Base-by-base conservation (phyloP, 2,329 filamentous ascomycete genomes). In the Gaeumannomyces sp. region DNA sequence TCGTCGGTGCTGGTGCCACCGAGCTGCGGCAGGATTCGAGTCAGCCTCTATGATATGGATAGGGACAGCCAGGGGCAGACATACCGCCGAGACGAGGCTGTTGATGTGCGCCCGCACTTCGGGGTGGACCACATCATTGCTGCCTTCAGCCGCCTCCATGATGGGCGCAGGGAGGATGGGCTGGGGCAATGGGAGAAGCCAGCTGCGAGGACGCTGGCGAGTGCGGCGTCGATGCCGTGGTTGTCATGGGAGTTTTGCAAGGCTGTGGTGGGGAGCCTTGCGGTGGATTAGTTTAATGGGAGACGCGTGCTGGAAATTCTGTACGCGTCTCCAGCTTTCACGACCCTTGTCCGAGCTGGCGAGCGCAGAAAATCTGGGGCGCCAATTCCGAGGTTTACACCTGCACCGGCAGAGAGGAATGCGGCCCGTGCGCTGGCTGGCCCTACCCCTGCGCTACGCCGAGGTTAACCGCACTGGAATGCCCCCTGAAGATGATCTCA, bases 101-200 rank as follows among this genome's bases (percentile, higher is more conserved):
- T 91, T 94, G 73, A 99, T 89, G 78, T 97, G 92, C 33, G 93
- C 93, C 73, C 93, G 89, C 72, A 97, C 92, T 80, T 97, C 92
- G 58, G 93, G 92, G 75, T 98, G 93, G 65, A 98, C 90, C 66
- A 89, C 82, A 73, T 88, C 86, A 69, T 76, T 78, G 65, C 76
- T 74, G 65, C 76, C 80, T 62, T 85, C 83, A 68, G 73, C 75
- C 66, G 79, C 72, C 75, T 88, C 85, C 86, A 89, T 88, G 22
- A 69, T 78, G 70, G 63, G 31, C 58, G 19, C 45, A 22, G 3
- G 45, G 45, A 57, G 64, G 65, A 69, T 38, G 35, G 35, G 35
- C 14, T 19, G 10, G 35, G 16, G 6, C 35, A 16, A 38, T 2
- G 14, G 45, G 8, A 19, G 22, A 28, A 28, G n/a, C 14, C 50